Percentiles rank a stretch among this genome's conserved stretches.
phyloP scores from a whole-genome alignment of 352 stramenopile species.

The Phytopythium kandeliae region DNA sequence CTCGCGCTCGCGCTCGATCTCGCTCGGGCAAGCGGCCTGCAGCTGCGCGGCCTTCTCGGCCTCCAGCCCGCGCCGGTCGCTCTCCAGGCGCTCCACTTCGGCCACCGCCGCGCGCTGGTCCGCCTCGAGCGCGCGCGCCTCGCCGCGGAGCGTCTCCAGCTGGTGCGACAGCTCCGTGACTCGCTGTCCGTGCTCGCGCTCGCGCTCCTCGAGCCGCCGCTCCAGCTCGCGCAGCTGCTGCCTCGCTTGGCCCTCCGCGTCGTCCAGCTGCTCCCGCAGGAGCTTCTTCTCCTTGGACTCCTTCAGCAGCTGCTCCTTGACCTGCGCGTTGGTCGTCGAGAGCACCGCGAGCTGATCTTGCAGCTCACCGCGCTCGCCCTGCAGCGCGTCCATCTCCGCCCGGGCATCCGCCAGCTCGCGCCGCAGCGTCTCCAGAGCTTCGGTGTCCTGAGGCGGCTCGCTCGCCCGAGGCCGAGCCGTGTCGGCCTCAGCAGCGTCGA shows the following conservation, averaged over 20 bases:
- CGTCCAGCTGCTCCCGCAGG: conserved; percentile 24
- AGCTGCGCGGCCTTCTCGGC: conserved; percentile 20
- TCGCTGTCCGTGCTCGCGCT: conserved; percentile 11
- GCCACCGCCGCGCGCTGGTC: conserved; percentile 12
- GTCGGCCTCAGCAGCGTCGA: no score
- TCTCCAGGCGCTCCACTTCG: conserved; percentile 21
- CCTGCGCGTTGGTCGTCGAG: conserved; percentile 20
- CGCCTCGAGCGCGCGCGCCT: conserved; percentile 13
- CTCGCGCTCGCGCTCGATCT: conserved; percentile 1
- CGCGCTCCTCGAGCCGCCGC: conserved; percentile 13
- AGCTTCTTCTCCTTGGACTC: conserved; percentile 39
- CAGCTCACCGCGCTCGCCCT: conserved; percentile 18
- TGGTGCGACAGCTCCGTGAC: conserved; percentile 12
- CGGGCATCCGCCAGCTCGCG: conserved; percentile 10
- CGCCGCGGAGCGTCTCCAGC: conserved; percentile 17
- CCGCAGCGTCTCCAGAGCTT: conserved; percentile 8
- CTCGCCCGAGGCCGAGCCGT: not conserved
- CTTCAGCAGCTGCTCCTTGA: conserved; percentile 36
- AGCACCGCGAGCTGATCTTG: conserved; percentile 24
- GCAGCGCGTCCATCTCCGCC: conserved; percentile 13
- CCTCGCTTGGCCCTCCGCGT: conserved; percentile 5
- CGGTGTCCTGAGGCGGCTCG: not conserved
- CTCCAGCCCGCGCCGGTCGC: conserved; percentile 31
- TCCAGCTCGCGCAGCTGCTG: conserved; percentile 3
- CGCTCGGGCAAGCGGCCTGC: not conserved